These are phyloP conservation scores for Rhodotorula paludigena DNA, from an alignment of 768 basidiomycete species.

Conservation along the genomic window DNA sequence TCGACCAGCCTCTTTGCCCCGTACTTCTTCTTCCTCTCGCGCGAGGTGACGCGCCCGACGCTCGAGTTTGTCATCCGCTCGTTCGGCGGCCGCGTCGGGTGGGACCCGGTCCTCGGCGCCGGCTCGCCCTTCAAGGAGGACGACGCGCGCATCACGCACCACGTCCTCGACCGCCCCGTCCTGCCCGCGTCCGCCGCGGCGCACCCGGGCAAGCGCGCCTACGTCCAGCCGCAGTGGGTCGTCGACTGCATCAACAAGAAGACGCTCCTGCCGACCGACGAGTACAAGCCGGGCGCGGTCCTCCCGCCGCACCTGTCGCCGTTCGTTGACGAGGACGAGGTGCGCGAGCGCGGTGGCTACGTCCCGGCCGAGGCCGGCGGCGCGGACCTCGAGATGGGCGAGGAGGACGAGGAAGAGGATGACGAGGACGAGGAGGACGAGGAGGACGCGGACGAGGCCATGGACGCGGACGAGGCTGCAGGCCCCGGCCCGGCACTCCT, in stretches of 20 bases:
- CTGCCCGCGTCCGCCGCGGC: conserved; percentile 38
- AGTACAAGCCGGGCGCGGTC: conserved; percentile 74
- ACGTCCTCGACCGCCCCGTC: conserved; percentile 84
- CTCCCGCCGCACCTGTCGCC: conserved; percentile 95
- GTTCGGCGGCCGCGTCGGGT: conserved; percentile 86
- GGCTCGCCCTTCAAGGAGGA: conserved; percentile 69
- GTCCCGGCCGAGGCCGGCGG: conserved; percentile 58
- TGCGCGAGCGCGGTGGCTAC: conserved; percentile 44
- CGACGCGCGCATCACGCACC: conserved; percentile 84
- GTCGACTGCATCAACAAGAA: conserved; percentile 90
- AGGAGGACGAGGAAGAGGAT: conserved; percentile 46
- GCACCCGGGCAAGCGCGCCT: conserved; percentile 62
- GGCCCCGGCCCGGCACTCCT: conserved; percentile 48
- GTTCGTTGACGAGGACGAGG: conserved; percentile 68
- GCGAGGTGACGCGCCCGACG: conserved; percentile 82
- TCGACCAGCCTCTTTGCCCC: conserved; percentile 62
- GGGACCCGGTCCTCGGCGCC: conserved; percentile 68
- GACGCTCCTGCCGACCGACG: conserved; percentile 74
- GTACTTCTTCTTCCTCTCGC: conserved; percentile 86
- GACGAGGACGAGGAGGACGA: conserved; percentile 51
- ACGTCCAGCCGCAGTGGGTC: conserved; percentile 96
- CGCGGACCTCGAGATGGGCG: conserved; percentile 47
- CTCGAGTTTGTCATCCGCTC: conserved; percentile 91
- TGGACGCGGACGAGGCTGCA: conserved; percentile 51
- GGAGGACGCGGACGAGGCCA: conserved; percentile 65